A percentile compares a stretch with the other conserved stretches of the same genome.
phyloP scores from a whole-genome alignment of 345 rosid species.

The Arabis hirsuta region DNA sequence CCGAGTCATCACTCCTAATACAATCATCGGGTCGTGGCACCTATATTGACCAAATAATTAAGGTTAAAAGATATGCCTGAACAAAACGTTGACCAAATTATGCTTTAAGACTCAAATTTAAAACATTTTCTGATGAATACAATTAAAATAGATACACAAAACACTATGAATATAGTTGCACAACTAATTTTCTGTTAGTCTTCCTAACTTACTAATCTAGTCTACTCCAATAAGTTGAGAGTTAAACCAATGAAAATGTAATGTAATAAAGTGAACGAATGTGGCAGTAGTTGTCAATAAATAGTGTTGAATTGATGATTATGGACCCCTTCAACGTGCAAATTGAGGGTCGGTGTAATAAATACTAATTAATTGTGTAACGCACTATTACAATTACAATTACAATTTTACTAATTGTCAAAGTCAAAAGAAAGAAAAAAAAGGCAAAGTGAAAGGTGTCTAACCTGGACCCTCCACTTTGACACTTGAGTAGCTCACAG shows the following conservation, averaged over 20 bases:
- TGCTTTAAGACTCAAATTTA: no score
- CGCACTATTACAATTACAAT: no score
- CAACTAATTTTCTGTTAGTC: background rate
- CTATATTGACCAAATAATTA: conserved; percentile 26
- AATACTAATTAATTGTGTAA: conserved; percentile 6
- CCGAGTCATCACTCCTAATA: conserved; percentile 37
- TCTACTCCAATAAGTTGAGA: conserved; percentile 4
- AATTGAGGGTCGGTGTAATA: background rate
- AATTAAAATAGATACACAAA: background rate
- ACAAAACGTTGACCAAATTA: no score
- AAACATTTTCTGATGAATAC: background rate
- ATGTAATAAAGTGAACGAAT: conserved; percentile 9
- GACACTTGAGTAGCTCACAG: conserved; percentile 56
- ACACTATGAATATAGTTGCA: background rate
- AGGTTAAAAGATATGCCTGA: background rate
- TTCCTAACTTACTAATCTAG: background rate
- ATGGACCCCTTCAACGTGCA: conserved; percentile 24
- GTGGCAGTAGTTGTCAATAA: conserved; percentile 30
- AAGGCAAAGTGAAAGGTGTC: background rate
- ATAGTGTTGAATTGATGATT: background rate
- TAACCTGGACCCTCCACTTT: conserved; percentile 45
- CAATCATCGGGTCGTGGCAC: conserved; percentile 31
- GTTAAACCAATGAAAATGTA: conserved; percentile 24
- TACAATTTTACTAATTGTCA: background rate
- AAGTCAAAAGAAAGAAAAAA: background rate